Base-by-base conservation (phyloP, 2,329 filamentous ascomycete genomes). In the Raffaelea ambrosiae region DNA sequence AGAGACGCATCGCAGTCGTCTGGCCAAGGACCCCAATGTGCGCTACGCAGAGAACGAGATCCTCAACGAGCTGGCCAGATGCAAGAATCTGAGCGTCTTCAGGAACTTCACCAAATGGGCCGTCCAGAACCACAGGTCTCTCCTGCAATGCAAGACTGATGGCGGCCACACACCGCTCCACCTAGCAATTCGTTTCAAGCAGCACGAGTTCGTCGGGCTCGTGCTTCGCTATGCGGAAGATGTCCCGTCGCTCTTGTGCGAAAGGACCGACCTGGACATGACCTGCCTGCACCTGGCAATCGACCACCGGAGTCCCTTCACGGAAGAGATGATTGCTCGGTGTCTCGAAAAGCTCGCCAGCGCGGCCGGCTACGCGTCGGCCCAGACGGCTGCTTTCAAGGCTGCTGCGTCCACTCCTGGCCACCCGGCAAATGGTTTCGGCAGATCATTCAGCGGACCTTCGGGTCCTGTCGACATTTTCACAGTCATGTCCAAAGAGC, bases 281-380 rank as follows among this genome's bases (percentile, higher is more conserved):
- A 44, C 33, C n/a, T 44, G 44, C 16, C 48, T 50, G 4, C 44
- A 47, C 16, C 21, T 47, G n/a, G 48, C 48, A n/a, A 47, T 50
- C 19, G 3, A 47, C 26, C 16, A 40, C 31, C 4, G 41, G 23
- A 50, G 48, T 31, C 44, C 40, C 2, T 50, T 47, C 18, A 50
- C 48, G 8, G 44, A 44, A n/a, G 35, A 43, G 20, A 44, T 50
- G 18, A 50, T 50, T 4, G 19, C 22, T 5, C 36, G 13, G 23
- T 7, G 16, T 8, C 46, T 44, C 3, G 45, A 38, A 4, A 22
- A 13, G 11, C 16, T 18, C 19, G 19, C 22, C 8, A 13, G 20
- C 29, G 13, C 23, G n/a, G 4, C 44, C 11, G 7, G 13, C 26
- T 22, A n/a, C n/a, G n/a, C n/a, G n/a, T n/a, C n/a, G n/a, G n/a